A percentile compares a stretch with the other conserved stretches of the same genome.
These are phyloP conservation scores for Phascolomyces articulosus DNA, from an alignment of 371 early-diverging fungal genomes.

Conservation along the genomic window DNA sequence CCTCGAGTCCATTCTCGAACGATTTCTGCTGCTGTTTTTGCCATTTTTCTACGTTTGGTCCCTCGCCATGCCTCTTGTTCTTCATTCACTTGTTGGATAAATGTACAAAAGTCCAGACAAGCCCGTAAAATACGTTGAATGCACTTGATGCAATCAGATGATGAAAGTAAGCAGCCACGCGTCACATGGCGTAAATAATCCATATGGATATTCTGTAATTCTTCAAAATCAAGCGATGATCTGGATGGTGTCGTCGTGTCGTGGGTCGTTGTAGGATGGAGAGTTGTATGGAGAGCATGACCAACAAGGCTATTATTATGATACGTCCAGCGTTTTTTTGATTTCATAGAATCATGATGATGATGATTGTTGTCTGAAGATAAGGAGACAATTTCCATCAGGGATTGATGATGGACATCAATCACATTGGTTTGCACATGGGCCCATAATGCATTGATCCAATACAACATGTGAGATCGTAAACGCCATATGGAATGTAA, in stretches of 20 bases:
- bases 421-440: conserved; percentile 69
- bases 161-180: conserved; percentile 58
- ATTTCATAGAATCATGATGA: neutral
- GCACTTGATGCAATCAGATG: conserved; percentile 31
- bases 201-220: conserved; percentile 56
- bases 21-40: conserved; percentile 43
- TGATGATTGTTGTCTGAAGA: neutral
- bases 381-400: conserved; percentile 25
- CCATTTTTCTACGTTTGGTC: conserved; percentile 24
- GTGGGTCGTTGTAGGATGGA: too few species aligned
- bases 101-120: conserved; percentile 47
- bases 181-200: conserved; percentile 43
- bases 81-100: conserved; percentile 35
- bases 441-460: conserved; percentile 75
- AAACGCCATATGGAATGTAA: conserved; percentile 54
- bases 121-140: conserved; percentile 34
- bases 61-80: conserved; percentile 31
- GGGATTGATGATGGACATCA: conserved; percentile 24
- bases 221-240: conserved; percentile 53
- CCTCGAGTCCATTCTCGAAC: conserved; percentile 40
- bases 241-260: conserved; percentile 8
- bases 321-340: neutral
- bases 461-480: conserved; percentile 69
- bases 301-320: neutral
- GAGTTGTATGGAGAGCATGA: neutral